Percentiles rank a stretch among this genome's conserved stretches.
Evolutionary conservation across 1,284 basidiomycete genomes (phyloP).

Genomic region (Gomphus sp.): DNA sequence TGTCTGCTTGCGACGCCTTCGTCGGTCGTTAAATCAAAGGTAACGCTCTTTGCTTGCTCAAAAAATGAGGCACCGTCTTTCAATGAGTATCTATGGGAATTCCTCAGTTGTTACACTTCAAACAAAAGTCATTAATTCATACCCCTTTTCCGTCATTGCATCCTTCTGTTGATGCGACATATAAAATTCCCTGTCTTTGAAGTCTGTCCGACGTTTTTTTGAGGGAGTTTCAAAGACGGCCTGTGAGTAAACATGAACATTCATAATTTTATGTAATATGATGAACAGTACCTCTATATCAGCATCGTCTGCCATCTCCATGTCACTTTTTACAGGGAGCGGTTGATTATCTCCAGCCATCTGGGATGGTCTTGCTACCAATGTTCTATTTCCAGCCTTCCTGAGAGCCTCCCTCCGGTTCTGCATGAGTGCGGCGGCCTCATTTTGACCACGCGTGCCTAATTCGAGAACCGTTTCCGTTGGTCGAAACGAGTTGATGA

Average conservation of each 20-base stretch:
- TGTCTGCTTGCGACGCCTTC: constrained; percentile 54
- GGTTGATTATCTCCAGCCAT: constrained; percentile 22
- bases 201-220: constrained; percentile 41
- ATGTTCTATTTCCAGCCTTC: constrained; percentile 47
- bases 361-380: constrained; percentile 25
- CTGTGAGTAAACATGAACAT: constrained; percentile 29
- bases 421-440: constrained; percentile 77
- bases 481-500: constrained; percentile 79
- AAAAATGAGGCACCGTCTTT: constrained; percentile 79
- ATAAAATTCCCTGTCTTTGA: constrained; percentile 82
- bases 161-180: constrained; percentile 87
- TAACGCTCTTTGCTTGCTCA: constrained; percentile 72
- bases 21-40: constrained; percentile 83
- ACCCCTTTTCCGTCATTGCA: constrained; percentile 85
- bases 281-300: constrained; percentile 53
- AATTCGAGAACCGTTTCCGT: constrained; percentile 91
- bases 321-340: constrained; percentile 21
- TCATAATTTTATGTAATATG: constrained; percentile 16
- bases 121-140: constrained; percentile 17
- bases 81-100: constrained; percentile 64
- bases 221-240: constrained; percentile 62
- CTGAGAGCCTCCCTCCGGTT: constrained; percentile 73
- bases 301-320: constrained; percentile 69
- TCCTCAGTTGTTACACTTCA: background rate
- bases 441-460: constrained; percentile 62